Evolutionary conservation across 1,139 yeast genomes (phyloP).

Genomic region (Taiozyma sp.): DNA sequence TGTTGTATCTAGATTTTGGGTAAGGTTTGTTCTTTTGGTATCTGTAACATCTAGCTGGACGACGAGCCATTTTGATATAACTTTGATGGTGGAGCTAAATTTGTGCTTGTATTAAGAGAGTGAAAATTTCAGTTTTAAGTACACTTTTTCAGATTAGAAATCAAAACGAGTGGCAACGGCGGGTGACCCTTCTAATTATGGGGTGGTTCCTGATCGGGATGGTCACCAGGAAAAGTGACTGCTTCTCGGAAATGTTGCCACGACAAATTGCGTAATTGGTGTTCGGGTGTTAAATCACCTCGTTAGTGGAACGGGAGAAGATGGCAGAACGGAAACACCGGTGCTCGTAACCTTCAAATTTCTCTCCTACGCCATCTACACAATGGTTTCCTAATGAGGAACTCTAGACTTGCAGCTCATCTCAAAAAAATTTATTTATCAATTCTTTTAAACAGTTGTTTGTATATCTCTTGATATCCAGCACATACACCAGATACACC

Average conservation of each 20-base stretch:
- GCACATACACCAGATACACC: background rate
- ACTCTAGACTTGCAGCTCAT: conserved; percentile 14
- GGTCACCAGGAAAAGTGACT: background rate
- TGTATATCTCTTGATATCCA: background rate
- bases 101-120: background rate
- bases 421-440: conserved; percentile 1
- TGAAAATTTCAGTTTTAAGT: conserved; percentile 3
- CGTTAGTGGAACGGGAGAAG: too few species aligned
- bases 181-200: background rate
- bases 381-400: conserved; percentile 4
- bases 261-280: conserved; percentile 1
- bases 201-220: background rate
- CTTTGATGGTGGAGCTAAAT: conserved; percentile 5
- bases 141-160: conserved; percentile 14
- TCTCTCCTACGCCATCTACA: background rate
- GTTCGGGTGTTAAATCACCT: conserved; percentile 5
- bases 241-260: background rate
- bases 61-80: conserved; percentile 89
- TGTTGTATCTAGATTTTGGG: conserved; percentile 99
- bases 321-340: background rate
- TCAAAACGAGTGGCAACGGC: conserved; percentile 4
- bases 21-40: conserved; percentile 99
- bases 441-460: background rate
- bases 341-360: background rate
- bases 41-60: conserved; percentile 99